Evolutionary conservation across 306 rosid genomes (phyloP).

Genomic region (Acacia acuminata): DNA sequence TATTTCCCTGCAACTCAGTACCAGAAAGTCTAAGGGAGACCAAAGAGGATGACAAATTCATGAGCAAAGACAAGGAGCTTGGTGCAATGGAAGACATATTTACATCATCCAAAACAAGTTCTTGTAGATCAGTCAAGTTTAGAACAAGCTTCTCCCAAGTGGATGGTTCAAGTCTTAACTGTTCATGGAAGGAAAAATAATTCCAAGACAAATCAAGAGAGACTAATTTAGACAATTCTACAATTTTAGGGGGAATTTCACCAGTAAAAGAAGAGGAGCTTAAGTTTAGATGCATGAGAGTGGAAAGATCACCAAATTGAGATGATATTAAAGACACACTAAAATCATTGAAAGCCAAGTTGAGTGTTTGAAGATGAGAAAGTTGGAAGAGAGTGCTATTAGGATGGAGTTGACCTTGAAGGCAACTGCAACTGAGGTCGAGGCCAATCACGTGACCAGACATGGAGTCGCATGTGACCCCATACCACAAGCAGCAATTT

Average conservation of each 20-base stretch:
- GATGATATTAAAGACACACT: neutral
- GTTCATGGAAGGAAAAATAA: rapidly evolving
- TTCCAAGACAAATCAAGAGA: neutral
- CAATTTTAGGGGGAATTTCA: neutral
- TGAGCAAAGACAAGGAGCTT: neutral
- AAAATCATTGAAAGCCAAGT: neutral
- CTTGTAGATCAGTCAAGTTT: neutral
- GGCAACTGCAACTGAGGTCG: neutral
- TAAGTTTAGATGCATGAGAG: slow-evolving; percentile 13
- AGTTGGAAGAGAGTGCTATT: slow-evolving; percentile 7
- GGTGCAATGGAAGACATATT: neutral
- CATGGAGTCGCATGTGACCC: slow-evolving; percentile 3
- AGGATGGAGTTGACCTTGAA: neutral
- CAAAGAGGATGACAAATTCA: slow-evolving; percentile 23
- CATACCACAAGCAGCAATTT: slow-evolving; percentile 31
- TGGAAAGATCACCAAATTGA: neutral
- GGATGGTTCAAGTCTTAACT: neutral
- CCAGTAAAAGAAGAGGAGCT: rapidly evolving
- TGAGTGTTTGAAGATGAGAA: slow-evolving; percentile 12
- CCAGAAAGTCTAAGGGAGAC: neutral
- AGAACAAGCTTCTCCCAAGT: neutral
- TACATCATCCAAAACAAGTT: neutral
- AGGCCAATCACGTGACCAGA: slow-evolving; percentile 22
- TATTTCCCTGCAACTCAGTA: neutral
- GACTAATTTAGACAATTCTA: neutral